Evolutionary conservation across 2,329 filamentous ascomycete species (phyloP), one percentile per base, ranked within the genome.

Genomic region (Lasiodiplodia sp.): DNA sequence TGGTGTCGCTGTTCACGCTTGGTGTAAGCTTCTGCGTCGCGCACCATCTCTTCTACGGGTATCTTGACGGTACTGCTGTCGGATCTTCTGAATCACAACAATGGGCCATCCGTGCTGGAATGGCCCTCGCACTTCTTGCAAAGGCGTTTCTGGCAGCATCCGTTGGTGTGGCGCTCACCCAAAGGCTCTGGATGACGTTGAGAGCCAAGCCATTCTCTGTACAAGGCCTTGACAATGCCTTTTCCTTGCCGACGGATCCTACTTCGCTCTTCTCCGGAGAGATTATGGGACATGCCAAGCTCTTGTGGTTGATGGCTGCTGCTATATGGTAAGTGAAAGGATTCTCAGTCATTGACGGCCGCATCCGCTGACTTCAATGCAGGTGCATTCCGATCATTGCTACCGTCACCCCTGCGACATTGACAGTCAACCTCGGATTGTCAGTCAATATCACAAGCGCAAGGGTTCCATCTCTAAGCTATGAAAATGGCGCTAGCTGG

Each of bases 371-470:
- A 63, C 7, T 60, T 11, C 18, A 18, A 10, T 18, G 4, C 4
- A 65, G 62, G 62, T 65, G 62, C 49, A 65, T 65, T 23, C 62
- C 62, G 5, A 52, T 65, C 11, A 34, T 34, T 28, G 62, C 62
- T 2, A 65, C 31, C 12, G 28, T 65, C 25, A 65, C 62, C 4
- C 62, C 62, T 4, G 49, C 44, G 4, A 65, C 62, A 1, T 11
- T 65, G 14, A 40, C 62, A 10, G 47, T 65, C 34, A 47, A 47
- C 12, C 14, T 49, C 21, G 44, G 16, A 4, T 21, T 25, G 10
- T 37, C 21, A 4, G 6, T 49, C 21, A 65, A 65, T 11, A 38
- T 18, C 3, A 65, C 58, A 6, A 23, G 7, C n/a, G 40, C 23
- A 16, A n/a, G 18, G 12, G 58, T 49, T 10, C 58, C 58, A 11